Conservation (phyloP, 164 flowering plant species). For the Brasenia schreberi region DNA sequence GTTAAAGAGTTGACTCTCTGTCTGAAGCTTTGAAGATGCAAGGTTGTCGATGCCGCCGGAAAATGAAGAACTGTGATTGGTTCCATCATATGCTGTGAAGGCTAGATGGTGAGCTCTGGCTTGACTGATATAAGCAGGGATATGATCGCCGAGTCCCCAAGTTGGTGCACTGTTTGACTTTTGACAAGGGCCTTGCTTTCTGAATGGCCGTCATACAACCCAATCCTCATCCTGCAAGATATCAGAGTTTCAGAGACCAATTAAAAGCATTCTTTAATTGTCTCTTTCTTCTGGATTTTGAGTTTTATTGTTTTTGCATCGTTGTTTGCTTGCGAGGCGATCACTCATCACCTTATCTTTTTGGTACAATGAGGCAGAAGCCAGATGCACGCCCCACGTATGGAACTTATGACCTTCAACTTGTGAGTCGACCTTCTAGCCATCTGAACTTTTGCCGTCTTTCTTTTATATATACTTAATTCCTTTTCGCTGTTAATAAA, state of each 20-base stretch:
- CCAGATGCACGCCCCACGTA: neutral
- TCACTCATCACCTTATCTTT: no score
- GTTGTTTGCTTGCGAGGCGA: no score
- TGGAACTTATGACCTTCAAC: no score
- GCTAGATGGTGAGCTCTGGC: neutral
- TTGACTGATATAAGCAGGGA: neutral
- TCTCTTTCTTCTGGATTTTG: no score
- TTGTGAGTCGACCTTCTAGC: no score
- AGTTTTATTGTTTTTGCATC: no score
- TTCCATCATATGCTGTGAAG: neutral
- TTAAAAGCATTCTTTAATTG: no score
- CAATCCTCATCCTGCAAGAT: neutral
- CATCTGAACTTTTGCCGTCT: no score
- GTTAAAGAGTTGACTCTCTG: neutral
- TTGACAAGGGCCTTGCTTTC: neutral
- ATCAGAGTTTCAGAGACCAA: neutral
- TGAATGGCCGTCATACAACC: neutral
- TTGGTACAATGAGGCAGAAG: no score
- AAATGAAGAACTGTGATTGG: neutral
- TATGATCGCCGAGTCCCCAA: neutral
- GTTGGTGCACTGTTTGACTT: neutral
- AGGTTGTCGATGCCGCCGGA: neutral
- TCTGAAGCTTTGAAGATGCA: neutral
- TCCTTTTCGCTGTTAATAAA: no score
- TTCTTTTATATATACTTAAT: no score